These are phyloP conservation scores for Camellia sinensis DNA, from an alignment of 148 eudicot genomes.

Conservation along the genomic window DNA sequence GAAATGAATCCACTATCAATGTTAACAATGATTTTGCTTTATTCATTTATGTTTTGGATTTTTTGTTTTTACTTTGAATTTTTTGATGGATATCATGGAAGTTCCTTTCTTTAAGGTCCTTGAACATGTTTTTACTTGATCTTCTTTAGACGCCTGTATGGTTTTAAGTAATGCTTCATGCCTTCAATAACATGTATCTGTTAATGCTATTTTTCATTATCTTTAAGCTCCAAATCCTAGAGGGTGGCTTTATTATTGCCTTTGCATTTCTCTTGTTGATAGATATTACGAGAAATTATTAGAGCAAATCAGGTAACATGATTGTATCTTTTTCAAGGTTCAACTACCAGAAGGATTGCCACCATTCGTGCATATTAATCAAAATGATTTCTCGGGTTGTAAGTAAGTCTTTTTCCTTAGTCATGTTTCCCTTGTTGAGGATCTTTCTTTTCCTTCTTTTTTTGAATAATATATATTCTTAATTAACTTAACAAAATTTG, in stretches of 20 bases:
- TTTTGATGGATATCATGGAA: background rate
- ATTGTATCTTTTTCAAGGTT: slow-evolving; percentile 21
- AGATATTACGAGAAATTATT: background rate
- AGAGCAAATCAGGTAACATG: slow-evolving; percentile 13
- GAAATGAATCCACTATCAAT: background rate
- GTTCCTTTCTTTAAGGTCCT: too few relatives aligned
- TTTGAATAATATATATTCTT: background rate
- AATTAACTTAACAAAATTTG: background rate
- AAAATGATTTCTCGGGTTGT: slow-evolving; percentile 36
- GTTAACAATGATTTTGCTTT: background rate
- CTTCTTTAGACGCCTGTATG: too few relatives aligned
- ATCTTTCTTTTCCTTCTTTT: background rate
- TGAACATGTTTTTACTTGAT: too few relatives aligned
- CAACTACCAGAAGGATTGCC: slow-evolving; percentile 37
- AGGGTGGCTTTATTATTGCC: background rate
- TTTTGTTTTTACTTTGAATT: background rate
- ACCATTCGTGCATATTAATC: slow-evolving; percentile 31
- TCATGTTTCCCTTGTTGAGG: slow-evolving; percentile 1
- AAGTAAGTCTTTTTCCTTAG: slow-evolving; percentile 30
- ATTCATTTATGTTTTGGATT: background rate
- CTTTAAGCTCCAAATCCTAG: background rate
- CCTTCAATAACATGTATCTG: background rate
- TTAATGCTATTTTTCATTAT: background rate
- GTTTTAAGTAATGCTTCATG: too few relatives aligned
- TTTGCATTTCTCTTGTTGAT: slow-evolving; percentile 10